phyloP scores from a whole-genome alignment of 2,329 filamentous ascomycete genomes.

The Grosmannia clavigera region DNA sequence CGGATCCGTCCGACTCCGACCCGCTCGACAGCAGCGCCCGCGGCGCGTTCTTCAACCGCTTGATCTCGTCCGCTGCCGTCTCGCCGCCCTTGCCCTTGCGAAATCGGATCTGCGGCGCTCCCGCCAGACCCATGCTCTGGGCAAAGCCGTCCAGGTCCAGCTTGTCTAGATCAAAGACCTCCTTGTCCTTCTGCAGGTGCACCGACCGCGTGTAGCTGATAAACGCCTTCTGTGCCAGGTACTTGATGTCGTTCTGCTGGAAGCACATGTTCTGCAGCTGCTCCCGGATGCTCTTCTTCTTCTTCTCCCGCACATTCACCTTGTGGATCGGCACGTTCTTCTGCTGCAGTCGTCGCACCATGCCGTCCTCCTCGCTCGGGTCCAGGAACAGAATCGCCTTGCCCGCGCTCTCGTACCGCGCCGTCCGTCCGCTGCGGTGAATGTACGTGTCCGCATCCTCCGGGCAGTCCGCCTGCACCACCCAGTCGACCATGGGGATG shows the following conservation, averaged over 20 bases:
- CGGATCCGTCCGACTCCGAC: constrained; percentile 37
- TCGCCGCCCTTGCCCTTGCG: constrained; percentile 49
- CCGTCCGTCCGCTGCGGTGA: constrained; percentile 86
- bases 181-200: constrained; percentile 81
- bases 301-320: constrained; percentile 79
- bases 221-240: constrained; percentile 91
- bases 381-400: constrained; percentile 84
- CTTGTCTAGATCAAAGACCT: constrained; percentile 73
- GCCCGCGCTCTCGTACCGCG: constrained; percentile 81
- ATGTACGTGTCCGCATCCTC: constrained; percentile 98
- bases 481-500: constrained; percentile 95
- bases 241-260: constrained; percentile 86
- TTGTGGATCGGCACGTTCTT: constrained; percentile 83
- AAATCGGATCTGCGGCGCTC: constrained; percentile 86
- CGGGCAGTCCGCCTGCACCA: constrained; percentile 95
- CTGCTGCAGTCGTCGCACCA: constrained; percentile 70
- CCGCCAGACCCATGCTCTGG: constrained; percentile 73
- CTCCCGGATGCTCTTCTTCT: constrained; percentile 73
- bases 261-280: constrained; percentile 93
- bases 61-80: constrained; percentile 51
- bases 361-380: constrained; percentile 83
- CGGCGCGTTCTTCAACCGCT: constrained; percentile 76
- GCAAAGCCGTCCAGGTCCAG: constrained; percentile 81
- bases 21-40: constrained; percentile 53
- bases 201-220: constrained; percentile 79